These are phyloP conservation scores for Xylaria digitata DNA, from an alignment of 2,329 filamentous ascomycete genomes.

Conservation along the genomic window DNA sequence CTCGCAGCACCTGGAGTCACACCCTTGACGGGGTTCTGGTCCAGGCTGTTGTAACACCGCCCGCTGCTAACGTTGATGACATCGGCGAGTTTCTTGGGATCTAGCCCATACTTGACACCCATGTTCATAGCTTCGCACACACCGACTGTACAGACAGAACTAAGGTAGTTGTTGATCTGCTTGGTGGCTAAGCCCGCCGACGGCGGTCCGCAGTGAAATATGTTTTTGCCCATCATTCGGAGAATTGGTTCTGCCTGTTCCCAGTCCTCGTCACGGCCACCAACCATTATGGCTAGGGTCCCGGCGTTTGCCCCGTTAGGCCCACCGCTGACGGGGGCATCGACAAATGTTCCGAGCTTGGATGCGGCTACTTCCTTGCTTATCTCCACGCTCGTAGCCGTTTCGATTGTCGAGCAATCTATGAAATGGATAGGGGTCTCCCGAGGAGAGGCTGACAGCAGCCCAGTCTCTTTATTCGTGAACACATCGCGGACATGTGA, in stretches of 20 bases:
- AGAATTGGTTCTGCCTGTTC: slow-evolving; percentile 24
- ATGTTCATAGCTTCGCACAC: slow-evolving; percentile 36
- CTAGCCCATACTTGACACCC: slow-evolving; percentile 32
- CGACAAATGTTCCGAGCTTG: slow-evolving; percentile 28
- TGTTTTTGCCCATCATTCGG: slow-evolving; percentile 29
- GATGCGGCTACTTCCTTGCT: slow-evolving; percentile 23
- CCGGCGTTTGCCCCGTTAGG: slow-evolving; percentile 31
- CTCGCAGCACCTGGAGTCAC: slow-evolving; percentile 28
- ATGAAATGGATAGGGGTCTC: slow-evolving; percentile 31
- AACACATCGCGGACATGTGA: slow-evolving; percentile 32
- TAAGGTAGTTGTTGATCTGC: slow-evolving; percentile 36
- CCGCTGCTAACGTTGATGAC: slow-evolving; percentile 35
- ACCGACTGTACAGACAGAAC: slow-evolving; percentile 30
- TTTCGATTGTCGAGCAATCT: slow-evolving; percentile 33
- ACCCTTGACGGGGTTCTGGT: slow-evolving; percentile 33
- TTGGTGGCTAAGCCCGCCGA: slow-evolving; percentile 31
- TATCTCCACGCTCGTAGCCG: slow-evolving; percentile 29
- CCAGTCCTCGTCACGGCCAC: slow-evolving; percentile 31
- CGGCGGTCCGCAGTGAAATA: slow-evolving; percentile 30
- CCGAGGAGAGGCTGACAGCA: slow-evolving; percentile 27
- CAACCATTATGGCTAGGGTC: slow-evolving; percentile 31
- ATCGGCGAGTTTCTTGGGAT: slow-evolving; percentile 30
- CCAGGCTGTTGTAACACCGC: slow-evolving; percentile 32
- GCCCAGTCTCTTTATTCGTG: slow-evolving; percentile 26
- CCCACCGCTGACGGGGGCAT: slow-evolving; percentile 33